These are phyloP conservation scores for Kurtzmaniella quercitrusa DNA, from an alignment of 1,139 yeast genomes.

Conservation along the genomic window DNA sequence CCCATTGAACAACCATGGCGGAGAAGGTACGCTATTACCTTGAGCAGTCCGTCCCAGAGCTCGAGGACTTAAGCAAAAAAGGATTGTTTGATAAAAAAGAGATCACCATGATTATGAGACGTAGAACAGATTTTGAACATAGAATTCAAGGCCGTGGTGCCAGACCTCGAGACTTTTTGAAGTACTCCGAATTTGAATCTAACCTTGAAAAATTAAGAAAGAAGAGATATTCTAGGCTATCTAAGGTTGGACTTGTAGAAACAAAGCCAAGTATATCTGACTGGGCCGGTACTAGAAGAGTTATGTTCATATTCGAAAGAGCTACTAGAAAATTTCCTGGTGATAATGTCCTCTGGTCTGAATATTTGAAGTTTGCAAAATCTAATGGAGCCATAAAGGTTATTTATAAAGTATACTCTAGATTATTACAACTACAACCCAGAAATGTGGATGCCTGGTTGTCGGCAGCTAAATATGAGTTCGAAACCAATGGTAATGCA, in stretches of 20 bases:
- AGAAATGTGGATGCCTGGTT: slow-evolving; percentile 88
- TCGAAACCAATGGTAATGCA: slow-evolving; percentile 83
- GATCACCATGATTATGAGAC: slow-evolving; percentile 80
- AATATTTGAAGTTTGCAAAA: slow-evolving; percentile 72
- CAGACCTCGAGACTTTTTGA: slow-evolving; percentile 69
- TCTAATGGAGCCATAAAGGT: slow-evolving; percentile 70
- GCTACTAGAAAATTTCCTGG: slow-evolving; percentile 79
- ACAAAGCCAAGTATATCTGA: slow-evolving; percentile 67
- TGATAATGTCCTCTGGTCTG: slow-evolving; percentile 73
- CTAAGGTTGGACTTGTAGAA: slow-evolving; percentile 47
- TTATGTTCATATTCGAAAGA: slow-evolving; percentile 78
- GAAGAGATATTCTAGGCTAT: slow-evolving; percentile 65
- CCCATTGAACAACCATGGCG: slow-evolving; percentile 40
- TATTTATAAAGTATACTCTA: slow-evolving; percentile 76
- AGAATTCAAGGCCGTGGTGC: slow-evolving; percentile 83
- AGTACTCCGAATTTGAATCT: slow-evolving; percentile 77
- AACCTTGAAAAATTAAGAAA: slow-evolving; percentile 75
- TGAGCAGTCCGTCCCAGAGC: slow-evolving; percentile 86
- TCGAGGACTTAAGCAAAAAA: slow-evolving; percentile 79
- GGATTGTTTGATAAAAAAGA: slow-evolving; percentile 80
- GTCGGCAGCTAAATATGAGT: slow-evolving; percentile 91
- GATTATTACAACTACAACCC: slow-evolving; percentile 84
- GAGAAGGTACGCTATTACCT: slow-evolving; percentile 73
- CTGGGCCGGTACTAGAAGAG: slow-evolving; percentile 83
- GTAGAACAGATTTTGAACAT: slow-evolving; percentile 94